Conservation (phyloP, 106 monocot genomes). For the Acanthochlamys bracteata region DNA sequence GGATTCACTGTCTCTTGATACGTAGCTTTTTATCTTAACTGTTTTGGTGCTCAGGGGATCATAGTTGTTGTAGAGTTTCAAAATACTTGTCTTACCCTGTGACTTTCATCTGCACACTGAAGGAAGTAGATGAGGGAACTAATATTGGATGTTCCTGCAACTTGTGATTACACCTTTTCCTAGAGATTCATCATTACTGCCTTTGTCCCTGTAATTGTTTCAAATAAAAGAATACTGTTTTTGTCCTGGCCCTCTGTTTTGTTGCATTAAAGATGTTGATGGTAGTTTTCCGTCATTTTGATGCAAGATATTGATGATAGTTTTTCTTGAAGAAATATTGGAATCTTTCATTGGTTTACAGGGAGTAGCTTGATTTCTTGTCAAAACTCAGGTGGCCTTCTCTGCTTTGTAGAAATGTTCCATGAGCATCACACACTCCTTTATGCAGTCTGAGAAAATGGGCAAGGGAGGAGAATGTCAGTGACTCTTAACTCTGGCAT, state of each 20-base stretch:
- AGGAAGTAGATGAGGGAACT: no score
- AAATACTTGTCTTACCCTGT: no score
- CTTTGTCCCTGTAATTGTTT: no score
- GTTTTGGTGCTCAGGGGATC: no score
- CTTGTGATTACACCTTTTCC: no score
- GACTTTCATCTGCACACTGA: no score
- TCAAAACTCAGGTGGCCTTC: slow-evolving; percentile 60
- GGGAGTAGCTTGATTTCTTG: slow-evolving; percentile 82
- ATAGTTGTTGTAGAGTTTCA: no score
- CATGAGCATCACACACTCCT: slow-evolving; percentile 59
- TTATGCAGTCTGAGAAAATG: slow-evolving; percentile 65
- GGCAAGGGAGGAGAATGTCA: slow-evolving; percentile 19
- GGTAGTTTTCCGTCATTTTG: neutral
- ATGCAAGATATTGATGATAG: neutral
- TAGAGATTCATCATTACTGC: no score
- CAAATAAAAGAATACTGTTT: neutral
- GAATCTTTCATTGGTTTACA: slow-evolving; percentile 49
- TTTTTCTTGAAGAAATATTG: slow-evolving; percentile 33
- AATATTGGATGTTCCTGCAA: no score
- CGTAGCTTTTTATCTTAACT: no score
- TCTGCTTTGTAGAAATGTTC: slow-evolving; percentile 48
- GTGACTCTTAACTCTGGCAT: slow-evolving; percentile 18
- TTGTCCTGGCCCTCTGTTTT: neutral
- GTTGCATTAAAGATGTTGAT: neutral
- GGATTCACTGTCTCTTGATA: neutral